These are phyloP conservation scores for Musa balbisiana DNA, from an alignment of 202 grass and related monocot species.

Conservation along the genomic window DNA sequence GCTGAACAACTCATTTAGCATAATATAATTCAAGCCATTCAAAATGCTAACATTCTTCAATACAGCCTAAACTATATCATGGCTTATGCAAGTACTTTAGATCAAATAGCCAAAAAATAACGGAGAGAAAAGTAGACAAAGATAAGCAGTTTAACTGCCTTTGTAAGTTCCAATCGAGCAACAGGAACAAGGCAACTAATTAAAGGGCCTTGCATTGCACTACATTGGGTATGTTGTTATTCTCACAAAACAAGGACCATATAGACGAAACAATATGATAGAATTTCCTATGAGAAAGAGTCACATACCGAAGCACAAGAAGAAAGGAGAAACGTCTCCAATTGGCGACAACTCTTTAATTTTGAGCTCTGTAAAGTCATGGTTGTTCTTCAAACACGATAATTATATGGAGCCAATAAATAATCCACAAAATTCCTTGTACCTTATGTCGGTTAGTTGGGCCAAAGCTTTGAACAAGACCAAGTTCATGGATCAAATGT, in stretches of 20 bases:
- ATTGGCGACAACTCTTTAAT: constrained; percentile 40
- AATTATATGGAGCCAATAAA: constrained; percentile 4
- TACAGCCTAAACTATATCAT: no score
- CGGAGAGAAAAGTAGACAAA: no score
- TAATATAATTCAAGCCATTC: no score
- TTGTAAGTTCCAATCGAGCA: neutral
- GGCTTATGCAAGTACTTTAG: no score
- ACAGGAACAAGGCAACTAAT: neutral
- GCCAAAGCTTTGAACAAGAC: constrained; percentile 35
- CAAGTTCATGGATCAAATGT: constrained; percentile 51
- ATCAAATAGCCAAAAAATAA: no score
- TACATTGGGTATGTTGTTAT: neutral
- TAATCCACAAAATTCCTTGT: constrained; percentile 8
- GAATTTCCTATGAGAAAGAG: constrained; percentile 18
- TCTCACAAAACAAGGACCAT: neutral
- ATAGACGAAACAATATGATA: constrained; percentile 18
- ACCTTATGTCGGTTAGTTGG: constrained; percentile 49
- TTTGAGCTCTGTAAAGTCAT: constrained; percentile 39
- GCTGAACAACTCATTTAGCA: no score
- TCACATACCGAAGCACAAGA: constrained; percentile 47
- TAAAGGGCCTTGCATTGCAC: neutral
- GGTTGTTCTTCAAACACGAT: neutral
- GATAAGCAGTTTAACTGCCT: no score
- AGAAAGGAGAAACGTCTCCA: constrained; percentile 41
- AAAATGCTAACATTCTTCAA: no score